phyloP scores from a whole-genome alignment of 805 yeast genomes.

The Barnettozyma botsteinii region DNA sequence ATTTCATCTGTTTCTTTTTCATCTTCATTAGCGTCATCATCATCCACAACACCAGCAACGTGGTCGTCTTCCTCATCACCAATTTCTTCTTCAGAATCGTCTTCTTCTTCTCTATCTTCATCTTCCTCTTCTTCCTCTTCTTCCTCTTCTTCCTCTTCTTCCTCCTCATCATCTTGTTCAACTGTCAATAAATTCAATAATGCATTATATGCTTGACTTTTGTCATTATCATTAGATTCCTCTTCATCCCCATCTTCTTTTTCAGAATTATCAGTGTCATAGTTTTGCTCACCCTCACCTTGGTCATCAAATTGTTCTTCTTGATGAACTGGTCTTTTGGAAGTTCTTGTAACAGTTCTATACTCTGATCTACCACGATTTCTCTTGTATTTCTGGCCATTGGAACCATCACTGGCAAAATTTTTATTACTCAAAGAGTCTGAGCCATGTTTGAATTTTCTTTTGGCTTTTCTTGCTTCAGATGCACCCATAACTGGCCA shows the following conservation, averaged over 20 bases:
- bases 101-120: constrained; percentile 17
- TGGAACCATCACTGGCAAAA: not conserved
- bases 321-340: constrained; percentile 31
- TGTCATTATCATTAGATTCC: constrained; percentile 11
- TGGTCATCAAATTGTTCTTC: too few relatives aligned
- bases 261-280: too few relatives aligned
- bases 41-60: constrained; percentile 19
- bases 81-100: constrained; percentile 27
- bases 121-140: constrained; percentile 16
- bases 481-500: constrained; percentile 13
- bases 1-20: constrained; percentile 28
- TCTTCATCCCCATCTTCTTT: constrained; percentile 19
- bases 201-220: constrained; percentile 57
- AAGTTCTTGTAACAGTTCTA: constrained; percentile 54
- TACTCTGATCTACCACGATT: constrained; percentile 54
- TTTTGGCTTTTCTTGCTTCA: constrained; percentile 10
- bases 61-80: constrained; percentile 26
- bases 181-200: constrained; percentile 53
- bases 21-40: constrained; percentile 18
- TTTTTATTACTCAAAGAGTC: not conserved
- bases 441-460: constrained; percentile 3
- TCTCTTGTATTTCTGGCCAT: constrained; percentile 12
- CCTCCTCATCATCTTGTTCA: constrained; percentile 30
- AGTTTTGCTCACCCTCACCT: too few relatives aligned
- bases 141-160: constrained; percentile 17